A percentile compares a stretch with the other conserved stretches of the same genome.
Evolutionary conservation across 2,329 filamentous ascomycete genomes (phyloP).

Genomic region (Cladosporium sp.): DNA sequence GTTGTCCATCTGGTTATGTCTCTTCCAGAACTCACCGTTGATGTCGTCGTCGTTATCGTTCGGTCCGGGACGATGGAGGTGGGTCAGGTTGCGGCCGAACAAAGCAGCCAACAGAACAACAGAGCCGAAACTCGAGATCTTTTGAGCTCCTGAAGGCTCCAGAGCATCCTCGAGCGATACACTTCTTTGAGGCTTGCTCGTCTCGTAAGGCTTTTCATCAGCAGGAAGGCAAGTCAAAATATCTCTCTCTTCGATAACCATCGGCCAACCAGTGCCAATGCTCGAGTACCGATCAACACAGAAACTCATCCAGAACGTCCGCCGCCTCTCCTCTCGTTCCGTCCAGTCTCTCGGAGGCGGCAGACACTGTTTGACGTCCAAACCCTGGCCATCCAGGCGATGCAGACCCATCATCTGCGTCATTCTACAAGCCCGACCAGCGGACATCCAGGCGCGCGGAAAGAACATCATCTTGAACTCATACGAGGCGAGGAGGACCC

Average conservation of each 20-base stretch:
- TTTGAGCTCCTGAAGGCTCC: constrained; percentile 65
- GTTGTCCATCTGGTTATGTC: constrained; percentile 84
- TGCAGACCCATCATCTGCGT: constrained; percentile 92
- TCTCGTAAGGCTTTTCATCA: constrained; percentile 79
- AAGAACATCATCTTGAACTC: constrained; percentile 99
- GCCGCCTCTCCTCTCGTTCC: constrained; percentile 81
- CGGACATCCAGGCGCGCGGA: constrained; percentile 89
- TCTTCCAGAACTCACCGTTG: constrained; percentile 93
- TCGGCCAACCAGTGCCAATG: constrained; percentile 95
- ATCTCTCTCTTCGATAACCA: constrained; percentile 88
- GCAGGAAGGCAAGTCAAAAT: constrained; percentile 81
- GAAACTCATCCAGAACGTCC: constrained; percentile 95
- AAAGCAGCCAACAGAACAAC: constrained; percentile 83
- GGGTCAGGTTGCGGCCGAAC: constrained; percentile 85
- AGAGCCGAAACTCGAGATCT: constrained; percentile 72
- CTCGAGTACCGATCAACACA: constrained; percentile 88
- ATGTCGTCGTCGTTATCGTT: constrained; percentile 83
- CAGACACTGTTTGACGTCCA: constrained; percentile 91
- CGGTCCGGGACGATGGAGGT: constrained; percentile 79
- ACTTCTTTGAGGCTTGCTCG: constrained; percentile 70
- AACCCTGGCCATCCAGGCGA: constrained; percentile 71
- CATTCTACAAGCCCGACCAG: constrained; percentile 74
- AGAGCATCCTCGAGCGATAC: constrained; percentile 67
- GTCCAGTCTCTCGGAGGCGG: constrained; percentile 88
- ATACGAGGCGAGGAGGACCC: constrained; percentile 73